Conservation (phyloP, 176 grass and related monocot genomes). For the Elaeis guineensis region DNA sequence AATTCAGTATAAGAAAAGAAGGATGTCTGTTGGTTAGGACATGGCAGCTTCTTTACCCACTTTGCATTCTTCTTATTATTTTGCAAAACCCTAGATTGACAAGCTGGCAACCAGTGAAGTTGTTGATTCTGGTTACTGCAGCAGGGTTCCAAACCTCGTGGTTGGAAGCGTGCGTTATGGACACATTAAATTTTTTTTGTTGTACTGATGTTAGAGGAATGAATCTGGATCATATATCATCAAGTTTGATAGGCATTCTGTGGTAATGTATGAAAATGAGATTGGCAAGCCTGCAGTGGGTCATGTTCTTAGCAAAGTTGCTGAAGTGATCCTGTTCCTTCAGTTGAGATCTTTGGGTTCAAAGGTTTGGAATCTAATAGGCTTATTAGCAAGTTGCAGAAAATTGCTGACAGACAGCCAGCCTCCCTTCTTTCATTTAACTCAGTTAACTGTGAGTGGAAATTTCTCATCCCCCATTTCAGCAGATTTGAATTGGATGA, state of each 20-base stretch:
- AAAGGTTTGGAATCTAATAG: constrained; percentile 22
- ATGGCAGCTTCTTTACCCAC: constrained; percentile 25
- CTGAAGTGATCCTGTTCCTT: constrained; percentile 63
- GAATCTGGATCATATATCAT: constrained; percentile 57
- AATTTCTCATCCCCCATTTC: constrained; percentile 79
- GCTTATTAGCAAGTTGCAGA: constrained; percentile 29
- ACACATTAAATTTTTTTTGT: constrained; percentile 31
- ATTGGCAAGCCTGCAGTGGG: constrained; percentile 51
- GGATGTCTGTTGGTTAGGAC: constrained; percentile 9
- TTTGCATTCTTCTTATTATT: constrained; percentile 54
- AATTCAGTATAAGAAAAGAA: constrained; percentile 14
- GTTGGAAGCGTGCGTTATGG: constrained; percentile 63
- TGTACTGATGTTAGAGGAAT: constrained; percentile 61
- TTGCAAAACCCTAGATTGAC: constrained; percentile 49
- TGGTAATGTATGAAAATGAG: constrained; percentile 60
- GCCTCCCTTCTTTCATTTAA: constrained; percentile 72
- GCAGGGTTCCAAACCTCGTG: constrained; percentile 53
- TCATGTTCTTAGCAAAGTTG: constrained; percentile 77
- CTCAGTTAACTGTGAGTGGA: constrained; percentile 49
- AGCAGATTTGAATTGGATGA: constrained; percentile 93
- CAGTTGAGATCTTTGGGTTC: constrained; percentile 3
- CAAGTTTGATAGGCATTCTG: constrained; percentile 46
- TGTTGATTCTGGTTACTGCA: constrained; percentile 53
- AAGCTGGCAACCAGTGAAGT: constrained; percentile 47
- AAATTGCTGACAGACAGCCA: constrained; percentile 37